These are phyloP conservation scores for Mycosphaerella arachidis DNA, from an alignment of 2,329 filamentous ascomycete genomes.

Conservation along the genomic window DNA sequence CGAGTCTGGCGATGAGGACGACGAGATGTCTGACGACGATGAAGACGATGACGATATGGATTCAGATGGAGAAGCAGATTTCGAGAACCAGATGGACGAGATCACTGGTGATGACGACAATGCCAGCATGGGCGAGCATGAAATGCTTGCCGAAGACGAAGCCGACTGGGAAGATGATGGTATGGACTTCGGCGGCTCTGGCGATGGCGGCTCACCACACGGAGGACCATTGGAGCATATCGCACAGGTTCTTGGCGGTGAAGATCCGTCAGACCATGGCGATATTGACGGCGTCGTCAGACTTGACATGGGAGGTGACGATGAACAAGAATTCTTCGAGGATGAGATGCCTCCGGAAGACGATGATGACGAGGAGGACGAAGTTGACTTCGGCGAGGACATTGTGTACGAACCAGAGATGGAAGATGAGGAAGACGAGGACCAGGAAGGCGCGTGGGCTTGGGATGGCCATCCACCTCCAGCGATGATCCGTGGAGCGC, in stretches of 20 bases:
- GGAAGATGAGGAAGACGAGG: conserved; percentile 36
- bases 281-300: conserved; percentile 31
- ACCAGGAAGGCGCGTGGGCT: conserved; percentile 24
- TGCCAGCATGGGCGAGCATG: conserved; percentile 45
- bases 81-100: conserved; percentile 52
- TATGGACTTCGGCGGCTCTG: conserved; percentile 37
- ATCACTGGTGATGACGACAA: conserved; percentile 47
- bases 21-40: conserved; percentile 57
- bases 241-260: conserved; percentile 38
- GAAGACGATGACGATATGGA: conserved; percentile 55
- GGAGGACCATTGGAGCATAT: conserved; percentile 33
- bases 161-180: conserved; percentile 43
- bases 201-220: conserved; percentile 44
- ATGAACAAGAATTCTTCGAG: conserved; percentile 50
- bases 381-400: conserved; percentile 65
- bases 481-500: conserved; percentile 18
- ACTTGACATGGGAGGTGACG: conserved; percentile 43
- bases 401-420: conserved; percentile 53
- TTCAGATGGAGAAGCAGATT: conserved; percentile 56
- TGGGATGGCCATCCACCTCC: conserved; percentile 22
- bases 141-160: conserved; percentile 34
- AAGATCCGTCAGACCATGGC: conserved; percentile 35
- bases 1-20: conserved; percentile 47
- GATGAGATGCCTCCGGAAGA: conserved; percentile 57
- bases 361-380: conserved; percentile 50